phyloP scores from a whole-genome alignment of 2,329 filamentous ascomycete species.

The Arthrobotrys sphaeroides region DNA sequence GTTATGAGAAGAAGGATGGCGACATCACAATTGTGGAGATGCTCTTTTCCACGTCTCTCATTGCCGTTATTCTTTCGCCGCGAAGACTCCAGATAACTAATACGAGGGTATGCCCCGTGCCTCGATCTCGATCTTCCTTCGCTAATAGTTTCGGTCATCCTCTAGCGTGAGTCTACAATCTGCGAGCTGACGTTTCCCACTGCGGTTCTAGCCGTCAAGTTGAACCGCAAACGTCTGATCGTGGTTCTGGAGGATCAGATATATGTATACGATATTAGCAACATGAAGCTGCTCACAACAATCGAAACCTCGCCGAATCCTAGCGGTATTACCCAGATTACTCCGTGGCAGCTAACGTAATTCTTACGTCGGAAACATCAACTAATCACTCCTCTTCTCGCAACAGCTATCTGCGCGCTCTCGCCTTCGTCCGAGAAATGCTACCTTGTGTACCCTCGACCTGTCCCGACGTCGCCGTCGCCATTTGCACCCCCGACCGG shows the following conservation, averaged over 20 bases:
- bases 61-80: constrained; percentile 90
- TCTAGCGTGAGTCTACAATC: constrained; percentile 79
- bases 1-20: constrained; percentile 91
- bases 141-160: neutral
- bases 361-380: constrained; percentile 19
- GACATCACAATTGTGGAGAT: constrained; percentile 98
- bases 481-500: constrained; percentile 58
- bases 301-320: constrained; percentile 95
- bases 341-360: neutral
- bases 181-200: constrained; percentile 98
- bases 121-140: constrained; percentile 1
- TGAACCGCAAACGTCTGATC: constrained; percentile 92
- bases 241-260: constrained; percentile 96
- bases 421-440: constrained; percentile 95
- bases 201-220: constrained; percentile 89
- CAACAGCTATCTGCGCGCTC: constrained; percentile 82
- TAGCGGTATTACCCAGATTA: constrained; percentile 65
- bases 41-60: constrained; percentile 97
- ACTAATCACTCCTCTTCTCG: constrained; percentile 56
- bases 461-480: constrained; percentile 70
- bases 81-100: constrained; percentile 95
- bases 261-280: constrained; percentile 98
- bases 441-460: constrained; percentile 92
- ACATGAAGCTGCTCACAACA: constrained; percentile 93
- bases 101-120: constrained; percentile 75